Evolutionary conservation across 305 asterid genomes (phyloP).

Genomic region (Fraxinus greggii): DNA sequence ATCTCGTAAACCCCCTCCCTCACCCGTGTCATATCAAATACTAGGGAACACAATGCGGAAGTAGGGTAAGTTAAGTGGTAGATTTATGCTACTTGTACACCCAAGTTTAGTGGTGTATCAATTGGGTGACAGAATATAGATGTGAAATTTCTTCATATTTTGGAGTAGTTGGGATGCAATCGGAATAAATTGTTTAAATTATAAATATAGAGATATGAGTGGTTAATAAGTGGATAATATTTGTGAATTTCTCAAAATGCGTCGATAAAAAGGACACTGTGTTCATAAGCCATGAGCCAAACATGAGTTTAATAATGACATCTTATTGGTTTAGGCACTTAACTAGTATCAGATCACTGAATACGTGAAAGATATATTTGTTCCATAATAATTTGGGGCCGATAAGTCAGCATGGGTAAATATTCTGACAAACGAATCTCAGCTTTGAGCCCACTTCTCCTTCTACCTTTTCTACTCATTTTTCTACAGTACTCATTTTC

Average conservation of each 20-base stretch:
- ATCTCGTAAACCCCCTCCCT: neutral
- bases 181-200: neutral
- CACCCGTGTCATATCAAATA: neutral
- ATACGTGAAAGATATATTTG: neutral
- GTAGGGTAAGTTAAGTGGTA: neutral
- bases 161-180: neutral
- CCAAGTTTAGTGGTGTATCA: neutral
- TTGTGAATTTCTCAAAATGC: neutral
- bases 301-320: neutral
- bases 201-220: neutral
- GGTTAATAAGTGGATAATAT: neutral
- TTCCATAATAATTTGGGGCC: neutral
- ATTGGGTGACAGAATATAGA: neutral
- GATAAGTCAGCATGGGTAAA: neutral
- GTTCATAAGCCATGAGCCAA: neutral
- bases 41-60: neutral
- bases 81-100: neutral
- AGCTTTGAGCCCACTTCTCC: no score
- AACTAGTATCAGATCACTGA: neutral
- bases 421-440: neutral
- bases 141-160: neutral
- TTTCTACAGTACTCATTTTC: no score
- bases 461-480: no score
- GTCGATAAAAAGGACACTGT: neutral
- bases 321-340: neutral